Evolutionary conservation across 2,329 filamentous ascomycete genomes (phyloP).

Genomic region (Talaromyces sp.): DNA sequence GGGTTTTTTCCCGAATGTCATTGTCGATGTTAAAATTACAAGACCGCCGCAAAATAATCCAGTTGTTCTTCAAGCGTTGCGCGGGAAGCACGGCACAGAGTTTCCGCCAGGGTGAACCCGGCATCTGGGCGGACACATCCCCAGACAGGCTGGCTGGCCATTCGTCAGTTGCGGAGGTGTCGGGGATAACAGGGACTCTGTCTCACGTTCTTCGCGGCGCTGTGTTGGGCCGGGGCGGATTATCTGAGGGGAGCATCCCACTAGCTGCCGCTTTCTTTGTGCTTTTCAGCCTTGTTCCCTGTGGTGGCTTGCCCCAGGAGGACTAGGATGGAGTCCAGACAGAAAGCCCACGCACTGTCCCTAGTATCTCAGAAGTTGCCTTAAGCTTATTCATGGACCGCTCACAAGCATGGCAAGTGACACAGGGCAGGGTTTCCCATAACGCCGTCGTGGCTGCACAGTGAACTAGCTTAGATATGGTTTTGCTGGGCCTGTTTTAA

Average conservation of each 20-base stretch:
- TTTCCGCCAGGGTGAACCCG: constrained; percentile 3
- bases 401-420: not conserved
- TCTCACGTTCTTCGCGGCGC: constrained; percentile 5
- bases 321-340: not conserved
- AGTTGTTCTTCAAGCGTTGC: not conserved
- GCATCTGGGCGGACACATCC: constrained; percentile 5
- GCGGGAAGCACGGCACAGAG: not conserved
- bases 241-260: not conserved
- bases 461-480: not conserved
- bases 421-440: not conserved
- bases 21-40: not conserved
- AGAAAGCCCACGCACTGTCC: not conserved
- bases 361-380: not conserved
- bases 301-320: not conserved
- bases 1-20: not conserved
- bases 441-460: not conserved
- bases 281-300: constrained; percentile 10
- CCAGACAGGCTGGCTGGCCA: constrained; percentile 7
- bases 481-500: not conserved
- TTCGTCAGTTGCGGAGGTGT: constrained; percentile 8
- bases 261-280: not conserved
- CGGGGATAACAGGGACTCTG: constrained; percentile 1
- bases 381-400: not conserved
- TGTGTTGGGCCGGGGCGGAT: not conserved
- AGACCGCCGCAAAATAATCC: not conserved